phyloP scores from a whole-genome alignment of 257 asterid species.

The Jaltomata sinuosa region DNA sequence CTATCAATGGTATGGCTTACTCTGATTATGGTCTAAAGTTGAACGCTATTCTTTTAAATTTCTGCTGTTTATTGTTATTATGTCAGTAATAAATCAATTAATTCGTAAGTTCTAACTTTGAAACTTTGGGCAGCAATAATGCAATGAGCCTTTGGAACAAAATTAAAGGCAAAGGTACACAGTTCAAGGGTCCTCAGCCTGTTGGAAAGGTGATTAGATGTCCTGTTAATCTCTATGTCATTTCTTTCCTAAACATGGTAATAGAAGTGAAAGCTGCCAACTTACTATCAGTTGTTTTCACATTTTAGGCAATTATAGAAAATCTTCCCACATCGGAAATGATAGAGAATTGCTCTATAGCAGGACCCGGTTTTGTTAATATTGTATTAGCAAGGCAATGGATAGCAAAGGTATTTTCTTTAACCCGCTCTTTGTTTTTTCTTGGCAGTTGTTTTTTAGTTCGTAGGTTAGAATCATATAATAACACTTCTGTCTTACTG shows the following conservation, averaged over 20 bases:
- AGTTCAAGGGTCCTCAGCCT: slow-evolving; percentile 61
- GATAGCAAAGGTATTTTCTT: slow-evolving; percentile 65
- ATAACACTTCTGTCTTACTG: slow-evolving; percentile 1
- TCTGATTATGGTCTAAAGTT: not conserved
- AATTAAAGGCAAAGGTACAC: slow-evolving; percentile 54
- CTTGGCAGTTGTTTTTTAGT: not conserved
- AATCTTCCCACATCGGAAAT: slow-evolving; percentile 75
- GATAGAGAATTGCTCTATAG: slow-evolving; percentile 54
- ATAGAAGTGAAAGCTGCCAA: not conserved
- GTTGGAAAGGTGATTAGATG: slow-evolving; percentile 61
- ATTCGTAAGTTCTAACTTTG: not conserved
- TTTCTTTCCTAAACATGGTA: not conserved
- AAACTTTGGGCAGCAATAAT: slow-evolving; percentile 58
- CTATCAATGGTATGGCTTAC: slow-evolving; percentile 64
- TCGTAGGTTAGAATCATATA: not conserved
- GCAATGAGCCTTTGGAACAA: slow-evolving; percentile 91
- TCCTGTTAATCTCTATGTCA: not conserved
- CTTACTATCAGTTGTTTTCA: slow-evolving; percentile 8
- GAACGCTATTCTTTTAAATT: not conserved
- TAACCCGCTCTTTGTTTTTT: not conserved
- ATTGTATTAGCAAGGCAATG: slow-evolving; percentile 56
- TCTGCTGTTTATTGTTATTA: not conserved
- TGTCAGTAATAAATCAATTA: not conserved
- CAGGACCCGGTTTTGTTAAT: slow-evolving; percentile 90
- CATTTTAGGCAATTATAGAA: slow-evolving; percentile 58